Evolutionary conservation across 2,329 filamentous ascomycete genomes (phyloP), one percentile per base, ranked within the genome.

Genomic region (Colletotrichum musae): DNA sequence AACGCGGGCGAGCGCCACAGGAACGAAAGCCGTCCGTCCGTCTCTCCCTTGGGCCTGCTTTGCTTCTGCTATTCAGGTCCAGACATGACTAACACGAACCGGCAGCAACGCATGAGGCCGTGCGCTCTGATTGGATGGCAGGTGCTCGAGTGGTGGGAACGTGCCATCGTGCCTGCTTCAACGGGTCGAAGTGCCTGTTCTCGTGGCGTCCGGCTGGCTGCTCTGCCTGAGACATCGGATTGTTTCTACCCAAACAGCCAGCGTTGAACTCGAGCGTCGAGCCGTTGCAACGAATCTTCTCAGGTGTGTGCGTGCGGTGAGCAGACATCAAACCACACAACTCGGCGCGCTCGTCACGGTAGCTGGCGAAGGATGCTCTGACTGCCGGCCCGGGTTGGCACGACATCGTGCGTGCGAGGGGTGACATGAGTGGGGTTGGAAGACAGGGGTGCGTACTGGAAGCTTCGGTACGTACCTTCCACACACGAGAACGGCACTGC

Each of bases 81-180:
- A 48, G 6, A n/a, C 36, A 24, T 9, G 18, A 15, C 18, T 13
- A 60, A 47, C 32, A 52, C 28, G 32, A 28, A 48, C 24, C 32
- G 53, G 13, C 21, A 18, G 39, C 12, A 53, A 39, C 41, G 41
- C 41, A 53, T 43, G 52, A 52, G 26, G 18, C 62, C 52, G 62
- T 69, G 67, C 67, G 57, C 12, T 51, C 43, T 60, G 18, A 66
- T 69, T 66, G 67, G 67, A 69, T 66, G 67, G 36, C 66, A 66
- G 67, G 43, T 61, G 43, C 32, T 53, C 36, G 36, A 24, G 21
- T 24, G 58, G 47, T 3, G 9, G 32, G 48, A 61, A 61, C 58
- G 18, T 18, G 18, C 18, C 18, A 18, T 18, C 21, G 36, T 61
- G 67, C 62, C 39, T 24, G 13, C 51, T n/a, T n/a, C 41, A 43